phyloP scores from a whole-genome alignment of 331 rosid species.

The Stylosanthes scabra region DNA sequence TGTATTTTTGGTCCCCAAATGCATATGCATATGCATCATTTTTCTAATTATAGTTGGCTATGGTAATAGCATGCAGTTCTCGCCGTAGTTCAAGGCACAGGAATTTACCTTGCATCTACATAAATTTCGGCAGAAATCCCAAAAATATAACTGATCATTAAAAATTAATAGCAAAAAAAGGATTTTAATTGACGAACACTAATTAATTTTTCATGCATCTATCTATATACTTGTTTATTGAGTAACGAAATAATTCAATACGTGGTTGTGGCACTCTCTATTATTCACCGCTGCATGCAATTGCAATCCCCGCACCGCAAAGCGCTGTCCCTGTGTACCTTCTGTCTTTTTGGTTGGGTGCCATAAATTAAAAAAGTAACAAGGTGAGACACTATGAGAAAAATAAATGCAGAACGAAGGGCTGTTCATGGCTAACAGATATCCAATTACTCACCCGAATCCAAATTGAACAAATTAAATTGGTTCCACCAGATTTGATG shows the following conservation, averaged over 20 bases:
- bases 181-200: too few species aligned
- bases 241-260: too few species aligned
- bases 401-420: too few species aligned
- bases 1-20: not conserved
- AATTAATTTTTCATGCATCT: too few species aligned
- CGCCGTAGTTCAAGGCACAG: not conserved
- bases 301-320: slow-evolving; percentile 21
- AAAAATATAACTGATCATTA: not conserved
- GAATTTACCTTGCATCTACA: not conserved
- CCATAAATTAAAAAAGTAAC: not conserved
- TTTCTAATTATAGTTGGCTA: not conserved
- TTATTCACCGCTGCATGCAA: not conserved
- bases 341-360: not conserved
- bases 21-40: not conserved
- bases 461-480: too few species aligned
- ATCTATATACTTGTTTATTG: too few species aligned
- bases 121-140: slow-evolving; percentile 5
- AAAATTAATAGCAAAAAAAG: not conserved
- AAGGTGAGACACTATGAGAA: not conserved
- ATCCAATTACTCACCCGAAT: too few species aligned
- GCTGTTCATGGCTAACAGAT: too few species aligned
- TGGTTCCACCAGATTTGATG: too few species aligned
- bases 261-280: too few species aligned
- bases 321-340: not conserved
- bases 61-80: not conserved